Conservation (phyloP, 306 rosid genomes). For the Macrotyloma uniflorum region DNA sequence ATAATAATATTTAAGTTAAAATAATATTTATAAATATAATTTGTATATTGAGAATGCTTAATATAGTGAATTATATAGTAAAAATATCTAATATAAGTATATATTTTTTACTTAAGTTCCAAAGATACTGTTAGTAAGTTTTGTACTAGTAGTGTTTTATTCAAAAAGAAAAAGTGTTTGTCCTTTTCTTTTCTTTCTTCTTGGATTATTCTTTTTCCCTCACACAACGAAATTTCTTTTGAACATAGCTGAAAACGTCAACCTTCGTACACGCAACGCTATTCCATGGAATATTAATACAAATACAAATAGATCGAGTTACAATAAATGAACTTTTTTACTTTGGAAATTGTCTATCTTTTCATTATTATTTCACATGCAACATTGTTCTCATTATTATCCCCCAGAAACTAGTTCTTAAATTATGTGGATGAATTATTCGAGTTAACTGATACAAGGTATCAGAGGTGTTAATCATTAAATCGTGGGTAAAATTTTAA, state of each 20-base stretch:
- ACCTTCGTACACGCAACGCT: not conserved
- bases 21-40: too few relatives aligned
- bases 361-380: not conserved
- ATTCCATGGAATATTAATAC: not conserved
- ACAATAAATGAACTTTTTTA: not conserved
- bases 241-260: not conserved
- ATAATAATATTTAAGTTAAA: too few relatives aligned
- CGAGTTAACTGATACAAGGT: not conserved
- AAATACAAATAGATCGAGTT: not conserved
- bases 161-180: not conserved
- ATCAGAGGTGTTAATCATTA: too few relatives aligned
- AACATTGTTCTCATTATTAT: not conserved
- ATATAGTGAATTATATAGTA: not conserved
- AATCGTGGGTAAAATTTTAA: too few relatives aligned
- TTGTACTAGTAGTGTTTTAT: not conserved
- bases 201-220: not conserved
- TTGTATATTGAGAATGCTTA: not conserved
- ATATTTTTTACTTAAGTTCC: not conserved
- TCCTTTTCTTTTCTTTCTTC: not conserved
- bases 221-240: not conserved
- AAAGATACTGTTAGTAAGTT: not conserved
- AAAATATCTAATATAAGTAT: not conserved
- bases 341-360: not conserved
- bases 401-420: not conserved
- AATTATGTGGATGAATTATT: not conserved